Conservation (phyloP, 192 early-diverging fungal species). For the Entomortierella chlamydospora region DNA sequence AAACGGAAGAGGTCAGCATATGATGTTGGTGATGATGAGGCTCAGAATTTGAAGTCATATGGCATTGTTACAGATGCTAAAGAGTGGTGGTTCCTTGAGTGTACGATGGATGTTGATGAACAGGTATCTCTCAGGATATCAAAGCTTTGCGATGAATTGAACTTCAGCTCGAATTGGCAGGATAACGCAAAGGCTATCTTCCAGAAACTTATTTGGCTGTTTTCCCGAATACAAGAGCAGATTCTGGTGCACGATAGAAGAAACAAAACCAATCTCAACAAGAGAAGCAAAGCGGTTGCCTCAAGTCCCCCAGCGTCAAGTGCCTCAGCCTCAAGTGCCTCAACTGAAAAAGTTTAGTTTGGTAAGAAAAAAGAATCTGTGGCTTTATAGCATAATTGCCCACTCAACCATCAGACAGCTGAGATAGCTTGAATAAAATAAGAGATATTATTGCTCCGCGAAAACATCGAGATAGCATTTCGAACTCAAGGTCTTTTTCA, state of each 20-base stretch:
- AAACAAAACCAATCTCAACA: neutral
- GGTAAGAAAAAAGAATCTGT: no score
- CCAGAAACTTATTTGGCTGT: constrained; percentile 24
- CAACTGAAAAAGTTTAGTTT: no score
- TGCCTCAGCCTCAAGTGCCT: no score
- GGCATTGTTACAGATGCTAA: constrained; percentile 24
- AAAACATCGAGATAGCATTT: no score
- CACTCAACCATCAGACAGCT: no score
- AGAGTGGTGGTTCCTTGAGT: constrained; percentile 8
- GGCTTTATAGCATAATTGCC: no score
- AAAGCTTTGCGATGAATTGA: neutral
- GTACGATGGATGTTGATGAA: constrained; percentile 5
- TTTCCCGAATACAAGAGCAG: constrained; percentile 21
- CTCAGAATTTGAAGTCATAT: neutral
- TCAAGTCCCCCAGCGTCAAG: no score
- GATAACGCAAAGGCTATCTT: constrained; percentile 2
- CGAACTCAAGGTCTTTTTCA: no score
- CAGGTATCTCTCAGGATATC: constrained; percentile 15
- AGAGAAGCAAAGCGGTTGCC: no score
- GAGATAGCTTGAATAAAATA: no score
- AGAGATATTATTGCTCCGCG: no score
- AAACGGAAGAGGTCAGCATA: constrained; percentile 11
- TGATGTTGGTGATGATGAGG: constrained; percentile 13
- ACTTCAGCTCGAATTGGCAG: constrained; percentile 10
- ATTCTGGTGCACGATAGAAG: neutral